A percentile compares a stretch with the other conserved stretches of the same genome.
Evolutionary conservation across 2,329 filamentous ascomycete genomes (phyloP).

Genomic region (Ambrosiella beaveri): DNA sequence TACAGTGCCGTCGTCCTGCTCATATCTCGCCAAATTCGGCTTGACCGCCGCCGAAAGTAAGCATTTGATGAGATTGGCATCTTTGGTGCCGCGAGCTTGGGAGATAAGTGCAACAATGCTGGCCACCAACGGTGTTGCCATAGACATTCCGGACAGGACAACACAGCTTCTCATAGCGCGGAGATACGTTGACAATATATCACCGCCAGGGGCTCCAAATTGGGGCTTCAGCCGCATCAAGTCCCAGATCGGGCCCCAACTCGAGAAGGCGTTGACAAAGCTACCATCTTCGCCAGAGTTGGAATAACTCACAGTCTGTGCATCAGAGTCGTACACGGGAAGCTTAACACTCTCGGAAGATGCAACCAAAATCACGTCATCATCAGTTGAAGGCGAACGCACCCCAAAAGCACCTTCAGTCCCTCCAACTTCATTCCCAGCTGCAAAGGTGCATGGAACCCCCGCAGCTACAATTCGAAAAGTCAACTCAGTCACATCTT

Average conservation of each 20-base stretch:
- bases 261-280: neutral
- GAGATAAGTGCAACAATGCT: constrained; percentile 29
- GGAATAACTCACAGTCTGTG: constrained; percentile 9
- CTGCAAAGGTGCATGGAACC: constrained; percentile 31
- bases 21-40: constrained; percentile 18
- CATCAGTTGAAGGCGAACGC: constrained; percentile 14
- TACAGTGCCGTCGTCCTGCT: constrained; percentile 11
- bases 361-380: constrained; percentile 19
- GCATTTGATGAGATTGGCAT: constrained; percentile 17
- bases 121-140: constrained; percentile 37
- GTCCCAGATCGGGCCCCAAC: constrained; percentile 14
- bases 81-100: constrained; percentile 17
- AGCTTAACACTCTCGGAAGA: constrained; percentile 15
- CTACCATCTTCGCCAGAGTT: constrained; percentile 6
- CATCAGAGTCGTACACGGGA: constrained; percentile 8
- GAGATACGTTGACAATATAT: constrained; percentile 20
- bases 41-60: constrained; percentile 19
- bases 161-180: constrained; percentile 17
- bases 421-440: constrained; percentile 29
- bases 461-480: constrained; percentile 20
- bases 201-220: constrained; percentile 20
- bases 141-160: constrained; percentile 34
- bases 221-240: constrained; percentile 18
- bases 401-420: constrained; percentile 29
- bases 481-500: constrained; percentile 4